Percentiles rank a stretch among this genome's conserved stretches.
Evolutionary conservation across 805 yeast genomes (phyloP).

Genomic region (Phaffomyces antillensis): DNA sequence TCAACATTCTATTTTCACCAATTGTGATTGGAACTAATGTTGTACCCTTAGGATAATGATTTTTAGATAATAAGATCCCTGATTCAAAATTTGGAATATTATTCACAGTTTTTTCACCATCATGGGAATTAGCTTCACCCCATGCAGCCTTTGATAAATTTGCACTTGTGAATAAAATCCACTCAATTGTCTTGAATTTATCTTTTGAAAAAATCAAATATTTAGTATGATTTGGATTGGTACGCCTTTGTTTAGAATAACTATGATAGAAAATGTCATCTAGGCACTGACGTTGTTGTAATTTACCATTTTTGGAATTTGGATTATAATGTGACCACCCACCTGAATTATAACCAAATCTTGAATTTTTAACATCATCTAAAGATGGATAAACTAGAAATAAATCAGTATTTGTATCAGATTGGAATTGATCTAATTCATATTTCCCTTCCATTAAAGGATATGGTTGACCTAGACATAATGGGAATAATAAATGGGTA

Average conservation of each 20-base stretch:
- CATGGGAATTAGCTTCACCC: slow-evolving; percentile 41
- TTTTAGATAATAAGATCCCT: slow-evolving; percentile 41
- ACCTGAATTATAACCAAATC: slow-evolving; percentile 42
- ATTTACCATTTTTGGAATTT: slow-evolving; percentile 15
- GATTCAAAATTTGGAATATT: slow-evolving; percentile 42
- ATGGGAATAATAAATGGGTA: slow-evolving; percentile 20
- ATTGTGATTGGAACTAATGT: slow-evolving; percentile 39
- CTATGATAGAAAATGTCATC: slow-evolving; percentile 27
- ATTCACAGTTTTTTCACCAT: slow-evolving; percentile 20
- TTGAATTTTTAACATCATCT: slow-evolving; percentile 2
- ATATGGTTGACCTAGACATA: slow-evolving; percentile 7
- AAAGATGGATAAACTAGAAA: slow-evolving; percentile 35
- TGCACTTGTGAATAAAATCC: slow-evolving; percentile 71
- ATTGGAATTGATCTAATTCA: slow-evolving; percentile 18
- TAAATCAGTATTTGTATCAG: slow-evolving; percentile 25
- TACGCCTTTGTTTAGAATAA: slow-evolving; percentile 22
- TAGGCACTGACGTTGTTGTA: slow-evolving; percentile 35
- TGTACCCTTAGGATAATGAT: slow-evolving; percentile 9
- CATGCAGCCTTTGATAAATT: slow-evolving; percentile 76
- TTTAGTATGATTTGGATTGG: slow-evolving; percentile 60
- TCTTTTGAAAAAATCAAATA: slow-evolving; percentile 52
- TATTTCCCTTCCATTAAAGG: slow-evolving; percentile 12
- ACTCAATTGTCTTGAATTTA: slow-evolving; percentile 42
- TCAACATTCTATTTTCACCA: slow-evolving; percentile 22
- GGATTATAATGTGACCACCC: slow-evolving; percentile 41